Evolutionary conservation across 129 eudicot species (phyloP).

Genomic region (Lonicera japonica): DNA sequence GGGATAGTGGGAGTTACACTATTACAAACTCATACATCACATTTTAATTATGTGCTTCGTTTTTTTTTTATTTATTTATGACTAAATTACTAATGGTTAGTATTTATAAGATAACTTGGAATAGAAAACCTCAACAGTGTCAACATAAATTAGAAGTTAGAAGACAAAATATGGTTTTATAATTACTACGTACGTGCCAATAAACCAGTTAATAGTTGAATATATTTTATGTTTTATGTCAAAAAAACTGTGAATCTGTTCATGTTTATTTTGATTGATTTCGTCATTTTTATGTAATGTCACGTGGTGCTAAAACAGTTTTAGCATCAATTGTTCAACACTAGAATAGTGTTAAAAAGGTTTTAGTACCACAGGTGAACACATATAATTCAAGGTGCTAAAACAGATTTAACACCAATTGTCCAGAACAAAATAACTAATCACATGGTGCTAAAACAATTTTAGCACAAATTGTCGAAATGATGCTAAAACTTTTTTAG

Average conservation of each 20-base stretch:
- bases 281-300: neutral
- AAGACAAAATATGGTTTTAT: neutral
- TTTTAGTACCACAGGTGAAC: too few species aligned
- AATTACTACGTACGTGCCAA: neutral
- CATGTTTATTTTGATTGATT: neutral
- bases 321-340: too few species aligned
- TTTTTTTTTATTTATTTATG: too few species aligned
- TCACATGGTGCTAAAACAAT: too few species aligned
- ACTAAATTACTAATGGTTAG: constrained; percentile 3
- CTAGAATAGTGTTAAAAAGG: too few species aligned
- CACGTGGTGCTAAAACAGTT: too few species aligned
- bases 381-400: too few species aligned
- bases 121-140: neutral
- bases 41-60: neutral
- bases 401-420: too few species aligned
- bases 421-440: too few species aligned
- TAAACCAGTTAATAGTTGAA: neutral
- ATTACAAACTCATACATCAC: neutral
- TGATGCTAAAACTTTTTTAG: too few species aligned
- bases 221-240: neutral
- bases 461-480: too few species aligned
- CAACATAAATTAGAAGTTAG: neutral
- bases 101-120: neutral
- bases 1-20: constrained; percentile 1
- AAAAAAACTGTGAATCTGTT: too few species aligned